Evolutionary conservation across 257 asterid genomes (phyloP).

Genomic region (Solanum chmielewskii): DNA sequence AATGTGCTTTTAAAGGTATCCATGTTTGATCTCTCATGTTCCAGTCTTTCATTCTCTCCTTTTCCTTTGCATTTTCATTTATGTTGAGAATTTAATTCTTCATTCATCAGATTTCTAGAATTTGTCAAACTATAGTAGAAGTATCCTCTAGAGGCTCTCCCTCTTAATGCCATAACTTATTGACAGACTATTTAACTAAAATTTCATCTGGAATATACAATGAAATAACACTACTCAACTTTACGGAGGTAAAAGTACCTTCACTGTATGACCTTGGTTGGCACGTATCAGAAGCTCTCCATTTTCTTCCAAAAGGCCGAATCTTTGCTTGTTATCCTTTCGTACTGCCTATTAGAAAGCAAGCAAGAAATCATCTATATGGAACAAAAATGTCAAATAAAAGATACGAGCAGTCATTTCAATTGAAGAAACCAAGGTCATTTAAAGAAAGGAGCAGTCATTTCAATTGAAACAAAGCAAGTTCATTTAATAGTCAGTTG

Average conservation of each 20-base stretch:
- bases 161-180: neutral
- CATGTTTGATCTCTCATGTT: neutral
- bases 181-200: neutral
- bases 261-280: constrained; percentile 80
- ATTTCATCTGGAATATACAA: neutral
- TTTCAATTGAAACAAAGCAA: neutral
- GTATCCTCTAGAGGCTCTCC: neutral
- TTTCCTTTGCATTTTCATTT: neutral
- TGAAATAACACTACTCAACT: neutral
- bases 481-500: neutral
- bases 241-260: constrained; percentile 18
- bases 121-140: neutral
- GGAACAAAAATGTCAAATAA: neutral
- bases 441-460: neutral
- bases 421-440: neutral
- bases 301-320: constrained; percentile 66
- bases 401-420: neutral
- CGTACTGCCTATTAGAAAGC: constrained; percentile 48
- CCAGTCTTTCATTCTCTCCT: neutral
- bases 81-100: neutral
- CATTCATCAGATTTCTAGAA: neutral
- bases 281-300: constrained; percentile 89
- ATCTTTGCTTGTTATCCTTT: constrained; percentile 83
- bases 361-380: neutral
- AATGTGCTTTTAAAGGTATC: neutral